Base-by-base conservation (phyloP, 345 rosid genomes). In the Luvunga scandens region DNA sequence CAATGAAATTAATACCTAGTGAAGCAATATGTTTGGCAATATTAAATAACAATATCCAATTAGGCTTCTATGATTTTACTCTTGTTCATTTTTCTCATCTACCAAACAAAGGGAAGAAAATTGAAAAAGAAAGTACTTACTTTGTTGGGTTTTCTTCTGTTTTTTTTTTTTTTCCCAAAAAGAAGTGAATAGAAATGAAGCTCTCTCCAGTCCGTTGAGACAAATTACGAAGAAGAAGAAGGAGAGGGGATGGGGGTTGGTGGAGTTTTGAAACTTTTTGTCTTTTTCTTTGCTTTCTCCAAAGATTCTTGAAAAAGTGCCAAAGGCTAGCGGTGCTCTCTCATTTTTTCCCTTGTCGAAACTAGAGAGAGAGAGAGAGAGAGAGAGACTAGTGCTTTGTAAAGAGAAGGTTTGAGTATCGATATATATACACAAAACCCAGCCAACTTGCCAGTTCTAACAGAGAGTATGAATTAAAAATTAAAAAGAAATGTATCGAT, bases 101-200 rank as follows among this genome's bases (percentile, higher is more conserved):
- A 19, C 69, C 69, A 27, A 74, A 39, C 67, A 39, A 19, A 18
- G 34, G 36, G 19, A 19, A 39, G 57, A 34, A 21, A 42, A 66
- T 16, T 50, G 9, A 60, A 53, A 4, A 75, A 14, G 9, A 7
- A 45, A 48, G 12, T 12, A 66, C 78, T 75, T 75, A 75, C 78
- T 53, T 30, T 5, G 21, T 50, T 31, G 19, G 39, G 19, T 48
- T 42, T 75, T 36, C 27, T 38, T 38, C 2, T 59, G 10, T 55
- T 7, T 6, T 16, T 1, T 13, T 45, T n/a, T n/a, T n/a, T n/a
- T 7, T 36, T 31, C 1, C 1, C 8, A 42, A 24, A 14, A 57
- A 27, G 16, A 28, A 73, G 38, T 24, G 24, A 59, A 22, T 2
- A n/a, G 14, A n/a, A 72, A 38, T 38, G 56, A 36, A 73, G 53